Percentiles rank a stretch among this genome's conserved stretches.
Evolutionary conservation across 768 basidiomycete species (phyloP).

Genomic region (Collybia nuda): DNA sequence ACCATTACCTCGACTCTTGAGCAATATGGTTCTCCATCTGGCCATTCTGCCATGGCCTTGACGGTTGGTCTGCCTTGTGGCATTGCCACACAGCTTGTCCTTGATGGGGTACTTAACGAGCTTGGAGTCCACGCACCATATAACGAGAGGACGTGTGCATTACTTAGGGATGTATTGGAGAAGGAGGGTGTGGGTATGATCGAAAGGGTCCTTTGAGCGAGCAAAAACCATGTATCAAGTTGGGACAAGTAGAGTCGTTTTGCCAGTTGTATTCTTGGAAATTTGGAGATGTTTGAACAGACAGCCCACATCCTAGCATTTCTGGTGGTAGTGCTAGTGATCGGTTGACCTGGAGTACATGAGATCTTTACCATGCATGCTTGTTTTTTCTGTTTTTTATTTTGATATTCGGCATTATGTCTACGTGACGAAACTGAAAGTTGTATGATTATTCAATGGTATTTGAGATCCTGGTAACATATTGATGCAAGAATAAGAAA

Average conservation of each 20-base stretch:
- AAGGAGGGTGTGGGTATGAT: constrained; percentile 72
- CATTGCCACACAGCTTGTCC: constrained; percentile 86
- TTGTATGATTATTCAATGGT: too few species aligned
- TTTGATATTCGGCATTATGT: too few species aligned
- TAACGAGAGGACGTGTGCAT: constrained; percentile 79
- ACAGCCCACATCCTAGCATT: too few species aligned
- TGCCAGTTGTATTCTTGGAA: too few species aligned
- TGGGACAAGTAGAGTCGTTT: not conserved
- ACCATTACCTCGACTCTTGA: constrained; percentile 91
- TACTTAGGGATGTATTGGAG: constrained; percentile 66
- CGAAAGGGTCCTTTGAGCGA: constrained; percentile 60
- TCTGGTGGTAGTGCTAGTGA: too few species aligned
- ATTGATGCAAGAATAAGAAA: too few species aligned
- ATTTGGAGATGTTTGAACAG: too few species aligned
- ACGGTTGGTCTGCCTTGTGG: constrained; percentile 94
- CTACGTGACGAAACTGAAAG: too few species aligned
- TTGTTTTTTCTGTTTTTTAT: too few species aligned
- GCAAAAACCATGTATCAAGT: not conserved
- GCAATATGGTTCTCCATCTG: constrained; percentile 76
- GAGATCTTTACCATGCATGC: too few species aligned
- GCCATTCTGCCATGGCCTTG: constrained; percentile 88
- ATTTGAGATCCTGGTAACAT: too few species aligned
- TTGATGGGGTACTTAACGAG: constrained; percentile 79
- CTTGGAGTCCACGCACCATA: constrained; percentile 89
- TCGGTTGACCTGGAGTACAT: too few species aligned